Base-by-base conservation (phyloP, 1,284 basidiomycete species). In the Retiboletus fuscus region DNA sequence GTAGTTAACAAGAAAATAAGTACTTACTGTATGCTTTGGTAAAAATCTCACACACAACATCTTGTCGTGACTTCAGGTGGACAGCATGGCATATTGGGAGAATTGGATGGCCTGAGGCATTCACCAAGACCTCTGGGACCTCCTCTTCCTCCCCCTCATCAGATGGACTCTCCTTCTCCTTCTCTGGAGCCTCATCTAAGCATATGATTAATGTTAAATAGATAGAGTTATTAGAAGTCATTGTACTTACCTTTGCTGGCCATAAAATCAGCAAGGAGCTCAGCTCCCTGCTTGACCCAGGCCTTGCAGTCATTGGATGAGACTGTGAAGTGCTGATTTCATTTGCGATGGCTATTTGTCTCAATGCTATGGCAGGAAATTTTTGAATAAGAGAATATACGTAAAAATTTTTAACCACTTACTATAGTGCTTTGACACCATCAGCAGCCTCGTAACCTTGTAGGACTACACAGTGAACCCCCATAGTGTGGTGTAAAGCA, bases 11-110 rank as follows among this genome's bases (percentile, higher is more conserved):
- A 43, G 53, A 18, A 3, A 47, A 22, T 20, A 24, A 5, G 16
- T 15, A 43, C 66, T 60, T 41, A 61, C 66, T 67, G 8, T 67
- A 67, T 41, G 46, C 57, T 61, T 61, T 67, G 15, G 30, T 46
- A 26, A 67, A 67, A 5, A 67, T 39, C 26, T 67, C 58, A 3
- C n/a, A 5, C 22, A 46, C 18, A n/a, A 61, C 28, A 61, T 67
- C 58, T 61, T 67, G 66, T 11, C 16, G 30, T 5, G 30, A 6
- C 44, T 61, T 67, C 16, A 67, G 46, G 30, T 49, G 22, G 8
- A 51, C 7, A 3, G 28, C 22, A 16, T 22, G 16, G 39, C 28
- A 39, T 44, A 0, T 39, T 51, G 57, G 57, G 39, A 60, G 46
- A 16, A n/a, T 60, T 4, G 46, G 57, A 47, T 67, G 26, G 22